Conservation (phyloP, 352 stramenopile genomes). For the Pythium pyrilobum region DNA sequence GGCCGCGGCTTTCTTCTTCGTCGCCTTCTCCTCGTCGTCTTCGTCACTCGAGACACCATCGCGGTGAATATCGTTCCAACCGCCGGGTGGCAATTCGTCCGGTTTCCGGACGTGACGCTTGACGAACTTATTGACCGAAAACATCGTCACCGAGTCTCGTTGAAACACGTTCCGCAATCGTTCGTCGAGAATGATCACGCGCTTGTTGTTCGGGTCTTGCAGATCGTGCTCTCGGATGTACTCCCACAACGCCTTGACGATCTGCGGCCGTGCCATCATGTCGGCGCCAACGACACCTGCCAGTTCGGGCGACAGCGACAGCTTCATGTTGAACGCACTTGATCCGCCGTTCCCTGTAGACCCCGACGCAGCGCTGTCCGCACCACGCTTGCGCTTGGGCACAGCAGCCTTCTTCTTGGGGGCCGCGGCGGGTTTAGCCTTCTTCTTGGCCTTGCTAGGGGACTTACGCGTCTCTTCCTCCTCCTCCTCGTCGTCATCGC, state of each 20-base stretch:
- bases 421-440: conserved; percentile 8
- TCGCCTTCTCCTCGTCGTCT: conserved; percentile 47
- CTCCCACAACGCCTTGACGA: conserved; percentile 95
- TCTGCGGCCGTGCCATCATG: conserved; percentile 86
- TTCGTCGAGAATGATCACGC: conserved; percentile 90
- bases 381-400: conserved; percentile 48
- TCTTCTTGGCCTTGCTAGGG: conserved; percentile 30
- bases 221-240: conserved; percentile 95
- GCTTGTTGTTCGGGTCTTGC: conserved; percentile 94
- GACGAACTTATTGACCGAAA: conserved; percentile 87
- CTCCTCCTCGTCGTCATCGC: conserved; percentile 44
- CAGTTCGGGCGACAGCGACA: conserved; percentile 75
- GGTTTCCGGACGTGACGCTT: conserved; percentile 83
- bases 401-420: conserved; percentile 45
- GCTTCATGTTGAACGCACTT: conserved; percentile 74
- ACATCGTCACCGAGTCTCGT: conserved; percentile 84
- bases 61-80: conserved; percentile 70
- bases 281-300: conserved; percentile 78
- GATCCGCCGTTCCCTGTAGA: conserved; percentile 8
- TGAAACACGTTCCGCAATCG: conserved; percentile 76
- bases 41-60: conserved; percentile 82
- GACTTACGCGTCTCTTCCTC: conserved; percentile 24
- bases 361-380: not conserved
- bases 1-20: conserved; percentile 52
- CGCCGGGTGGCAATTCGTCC: conserved; percentile 47